Percentiles rank a stretch among this genome's conserved stretches.
Conservation (phyloP, 2,329 filamentous ascomycete species). For the Botrytis galanthina region DNA sequence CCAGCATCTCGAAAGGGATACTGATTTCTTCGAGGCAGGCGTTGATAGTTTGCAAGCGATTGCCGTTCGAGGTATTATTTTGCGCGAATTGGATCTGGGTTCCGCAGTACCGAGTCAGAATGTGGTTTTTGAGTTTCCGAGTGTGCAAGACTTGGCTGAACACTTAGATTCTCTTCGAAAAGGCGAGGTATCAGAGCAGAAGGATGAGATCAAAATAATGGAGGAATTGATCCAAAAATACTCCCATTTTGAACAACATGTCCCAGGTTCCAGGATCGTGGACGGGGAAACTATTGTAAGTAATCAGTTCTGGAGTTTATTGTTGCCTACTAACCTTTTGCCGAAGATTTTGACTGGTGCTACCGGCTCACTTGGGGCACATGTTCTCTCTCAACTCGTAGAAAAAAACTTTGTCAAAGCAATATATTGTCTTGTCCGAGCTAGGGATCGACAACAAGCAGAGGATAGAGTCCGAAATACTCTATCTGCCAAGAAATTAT, state of each 20-base stretch:
- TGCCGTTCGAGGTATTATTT: constrained; percentile 50
- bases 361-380: constrained; percentile 63
- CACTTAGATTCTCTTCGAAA: constrained; percentile 46
- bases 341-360: constrained; percentile 56
- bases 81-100: constrained; percentile 50
- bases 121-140: constrained; percentile 58
- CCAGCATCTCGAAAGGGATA: constrained; percentile 37
- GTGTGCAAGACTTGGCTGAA: constrained; percentile 46
- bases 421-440: constrained; percentile 51
- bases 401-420: constrained; percentile 14
- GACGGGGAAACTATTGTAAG: constrained; percentile 25
- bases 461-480: constrained; percentile 13
- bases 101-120: constrained; percentile 51
- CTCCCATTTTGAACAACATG: constrained; percentile 39
- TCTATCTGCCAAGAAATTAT: constrained; percentile 10
- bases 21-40: constrained; percentile 58
- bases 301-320: background rate
- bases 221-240: constrained; percentile 45
- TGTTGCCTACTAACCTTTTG: background rate
- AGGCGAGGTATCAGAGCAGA: constrained; percentile 37
- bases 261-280: constrained; percentile 23
- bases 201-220: constrained; percentile 44
- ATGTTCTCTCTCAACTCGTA: constrained; percentile 57
- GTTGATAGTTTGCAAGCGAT: constrained; percentile 60
- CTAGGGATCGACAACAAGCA: constrained; percentile 11